Percentiles rank a stretch among this genome's conserved stretches.
These are phyloP conservation scores for Limonium bicolor DNA, from an alignment of 148 eudicot species.

Conservation along the genomic window DNA sequence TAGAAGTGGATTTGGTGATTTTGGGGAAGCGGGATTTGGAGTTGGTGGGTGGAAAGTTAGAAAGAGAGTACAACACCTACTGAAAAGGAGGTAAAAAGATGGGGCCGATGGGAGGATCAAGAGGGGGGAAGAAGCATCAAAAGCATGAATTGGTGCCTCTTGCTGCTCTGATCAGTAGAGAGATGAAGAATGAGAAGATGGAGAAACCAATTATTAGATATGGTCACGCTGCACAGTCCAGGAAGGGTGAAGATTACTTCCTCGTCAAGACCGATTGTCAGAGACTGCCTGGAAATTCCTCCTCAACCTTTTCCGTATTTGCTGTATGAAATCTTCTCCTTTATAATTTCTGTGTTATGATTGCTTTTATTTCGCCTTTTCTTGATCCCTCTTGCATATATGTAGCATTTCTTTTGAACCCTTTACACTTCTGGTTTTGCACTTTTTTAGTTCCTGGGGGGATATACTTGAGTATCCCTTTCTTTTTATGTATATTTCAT, in stretches of 20 bases:
- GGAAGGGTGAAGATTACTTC: constrained; percentile 77
- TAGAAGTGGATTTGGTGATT: background rate
- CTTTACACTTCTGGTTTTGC: no score
- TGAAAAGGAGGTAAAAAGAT: constrained; percentile 18
- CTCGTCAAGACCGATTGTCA: constrained; percentile 70
- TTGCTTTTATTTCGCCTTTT: no score
- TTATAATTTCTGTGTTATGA: no score
- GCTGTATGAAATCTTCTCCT: constrained; percentile 66
- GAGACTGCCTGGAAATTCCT: constrained; percentile 50
- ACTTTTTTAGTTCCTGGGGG: no score
- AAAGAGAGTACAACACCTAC: no score
- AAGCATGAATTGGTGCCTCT: constrained; percentile 47
- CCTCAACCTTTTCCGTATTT: constrained; percentile 62
- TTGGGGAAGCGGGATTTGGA: background rate
- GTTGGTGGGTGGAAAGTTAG: constrained; percentile 3
- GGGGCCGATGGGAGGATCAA: constrained; percentile 7
- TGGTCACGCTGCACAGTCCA: constrained; percentile 66
- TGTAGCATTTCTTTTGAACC: no score
- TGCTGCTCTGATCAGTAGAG: constrained; percentile 53
- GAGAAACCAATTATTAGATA: constrained; percentile 53
- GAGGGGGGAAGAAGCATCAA: constrained; percentile 26
- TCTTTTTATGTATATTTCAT: no score
- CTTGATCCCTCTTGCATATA: no score
- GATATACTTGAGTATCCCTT: no score
- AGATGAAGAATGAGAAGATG: constrained; percentile 62